Evolutionary conservation across 306 rosid species (phyloP), one percentile per base, ranked within the genome.

Genomic region (Carpinus viminea): DNA sequence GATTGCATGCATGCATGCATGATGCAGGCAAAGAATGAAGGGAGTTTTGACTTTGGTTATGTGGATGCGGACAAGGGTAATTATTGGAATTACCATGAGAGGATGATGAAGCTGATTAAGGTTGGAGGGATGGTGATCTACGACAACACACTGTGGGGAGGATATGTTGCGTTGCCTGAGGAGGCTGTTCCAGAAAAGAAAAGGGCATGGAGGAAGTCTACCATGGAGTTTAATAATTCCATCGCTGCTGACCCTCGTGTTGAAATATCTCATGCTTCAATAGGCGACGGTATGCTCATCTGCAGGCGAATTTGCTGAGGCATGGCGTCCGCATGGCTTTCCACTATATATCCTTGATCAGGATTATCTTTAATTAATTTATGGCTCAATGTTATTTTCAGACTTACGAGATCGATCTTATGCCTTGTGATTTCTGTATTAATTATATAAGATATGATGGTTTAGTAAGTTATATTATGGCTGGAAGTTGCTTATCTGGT

Each of bases 11-110:
- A 31, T 31, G 34, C 34, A 31, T 31, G 34, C 34, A 31, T 31
- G 34, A 31, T 52, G 69, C 79, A 86, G 88, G 74, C 80, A 79
- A 83, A 31, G 76, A 74, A 77, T 81, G 85, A 62, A 68, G 60
- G 71, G 2, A 12, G 36, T 6, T 86, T 51, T 62, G 89, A 88
- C 36, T 88, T 79, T 77, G 85, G 88, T 1, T 88, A 52, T 54
- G 52, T 88, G 36, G 89, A 88, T 79, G 91, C 86, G 36, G 89
- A 88, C 76, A 88, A 88, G 74, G 69, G 50, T n/a, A 84, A 68
- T 46, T 86, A 83, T 36, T 24, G 75, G 52, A 84, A 83, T 1
- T 86, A 86, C 56, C 86, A 83, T 41, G 89, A 86, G 70, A 77
- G 74, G 79, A 47, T 84, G 2, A 71, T 83, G 60, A 86, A 68